Percentiles rank a stretch among this genome's conserved stretches.
Conservation (phyloP, 1,284 basidiomycete species). For the Irpex sp. region DNA sequence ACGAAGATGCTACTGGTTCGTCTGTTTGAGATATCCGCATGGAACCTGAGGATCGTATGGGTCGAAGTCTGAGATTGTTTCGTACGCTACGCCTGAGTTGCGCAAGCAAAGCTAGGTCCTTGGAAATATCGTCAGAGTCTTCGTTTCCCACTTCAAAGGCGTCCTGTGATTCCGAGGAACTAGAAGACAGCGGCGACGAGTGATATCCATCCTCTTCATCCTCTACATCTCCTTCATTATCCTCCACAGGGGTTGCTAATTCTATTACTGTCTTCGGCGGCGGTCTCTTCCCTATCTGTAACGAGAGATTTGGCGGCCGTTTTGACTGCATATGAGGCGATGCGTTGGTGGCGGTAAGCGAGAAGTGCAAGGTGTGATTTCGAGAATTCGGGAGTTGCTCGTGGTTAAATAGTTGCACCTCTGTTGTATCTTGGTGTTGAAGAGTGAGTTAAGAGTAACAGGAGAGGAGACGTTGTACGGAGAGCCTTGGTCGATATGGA, state of each 20-base stretch:
- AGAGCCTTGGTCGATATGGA: too few relatives aligned
- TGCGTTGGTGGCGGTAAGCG: background rate
- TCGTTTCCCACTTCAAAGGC: constrained; percentile 22
- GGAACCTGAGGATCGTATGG: constrained; percentile 50
- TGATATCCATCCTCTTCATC: constrained; percentile 22
- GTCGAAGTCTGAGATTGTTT: constrained; percentile 70
- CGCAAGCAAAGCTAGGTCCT: constrained; percentile 63
- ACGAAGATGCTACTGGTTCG: constrained; percentile 12
- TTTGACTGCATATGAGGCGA: constrained; percentile 20
- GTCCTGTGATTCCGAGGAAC: constrained; percentile 27
- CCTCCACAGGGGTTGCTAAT: constrained; percentile 32
- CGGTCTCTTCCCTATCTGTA: constrained; percentile 28
- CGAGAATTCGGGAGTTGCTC: too few relatives aligned
- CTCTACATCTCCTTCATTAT: constrained; percentile 10
- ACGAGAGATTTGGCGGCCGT: constrained; percentile 34
- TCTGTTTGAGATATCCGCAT: constrained; percentile 14
- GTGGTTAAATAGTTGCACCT: too few relatives aligned
- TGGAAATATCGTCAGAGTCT: constrained; percentile 50
- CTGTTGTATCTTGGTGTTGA: too few relatives aligned
- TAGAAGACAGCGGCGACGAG: constrained; percentile 31
- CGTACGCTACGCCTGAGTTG: constrained; percentile 64
- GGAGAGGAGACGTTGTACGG: too few relatives aligned
- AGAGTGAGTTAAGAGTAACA: too few relatives aligned
- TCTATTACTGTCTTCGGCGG: constrained; percentile 31
- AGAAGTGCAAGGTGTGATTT: too few relatives aligned